Conservation (phyloP, 2,329 filamentous ascomycete genomes). For the Colletotrichum theobromicola region DNA sequence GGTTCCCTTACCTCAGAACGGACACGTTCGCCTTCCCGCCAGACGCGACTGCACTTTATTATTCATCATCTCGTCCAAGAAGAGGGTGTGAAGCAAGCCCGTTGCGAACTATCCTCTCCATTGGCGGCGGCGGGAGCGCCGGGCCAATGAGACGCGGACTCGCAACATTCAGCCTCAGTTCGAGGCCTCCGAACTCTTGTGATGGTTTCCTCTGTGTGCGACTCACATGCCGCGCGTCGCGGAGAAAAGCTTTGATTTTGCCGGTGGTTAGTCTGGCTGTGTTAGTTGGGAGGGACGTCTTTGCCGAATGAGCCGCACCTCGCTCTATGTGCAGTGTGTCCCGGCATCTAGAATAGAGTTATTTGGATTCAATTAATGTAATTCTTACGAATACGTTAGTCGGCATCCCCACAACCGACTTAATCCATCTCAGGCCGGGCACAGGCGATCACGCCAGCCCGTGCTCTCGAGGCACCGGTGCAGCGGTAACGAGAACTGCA, state of each 20-base stretch:
- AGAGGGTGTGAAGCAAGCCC: not conserved
- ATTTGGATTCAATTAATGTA: not conserved
- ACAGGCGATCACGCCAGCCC: not conserved
- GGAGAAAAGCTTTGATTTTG: not conserved
- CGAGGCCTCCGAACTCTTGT: not conserved
- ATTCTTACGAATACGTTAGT: not conserved
- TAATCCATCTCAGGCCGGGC: not conserved
- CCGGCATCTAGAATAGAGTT: not conserved
- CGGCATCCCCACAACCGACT: not conserved
- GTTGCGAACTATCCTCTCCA: not conserved
- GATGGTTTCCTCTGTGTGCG: not conserved
- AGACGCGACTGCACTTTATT: not conserved
- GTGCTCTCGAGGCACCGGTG: not conserved
- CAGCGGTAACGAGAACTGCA: not conserved
- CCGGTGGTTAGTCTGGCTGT: not conserved
- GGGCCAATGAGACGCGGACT: not conserved
- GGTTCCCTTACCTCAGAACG: not conserved
- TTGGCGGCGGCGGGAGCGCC: not conserved
- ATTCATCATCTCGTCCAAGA: not conserved
- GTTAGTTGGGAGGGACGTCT: not conserved
- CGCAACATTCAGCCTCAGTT: not conserved
- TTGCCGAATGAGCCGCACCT: not conserved
- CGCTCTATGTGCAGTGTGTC: not conserved
- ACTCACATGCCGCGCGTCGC: not conserved
- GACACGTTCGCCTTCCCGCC: not conserved